Evolutionary conservation across 179 eudicot species (phyloP), one percentile per base, ranked within the genome.

Genomic region (Beta macrorhiza): DNA sequence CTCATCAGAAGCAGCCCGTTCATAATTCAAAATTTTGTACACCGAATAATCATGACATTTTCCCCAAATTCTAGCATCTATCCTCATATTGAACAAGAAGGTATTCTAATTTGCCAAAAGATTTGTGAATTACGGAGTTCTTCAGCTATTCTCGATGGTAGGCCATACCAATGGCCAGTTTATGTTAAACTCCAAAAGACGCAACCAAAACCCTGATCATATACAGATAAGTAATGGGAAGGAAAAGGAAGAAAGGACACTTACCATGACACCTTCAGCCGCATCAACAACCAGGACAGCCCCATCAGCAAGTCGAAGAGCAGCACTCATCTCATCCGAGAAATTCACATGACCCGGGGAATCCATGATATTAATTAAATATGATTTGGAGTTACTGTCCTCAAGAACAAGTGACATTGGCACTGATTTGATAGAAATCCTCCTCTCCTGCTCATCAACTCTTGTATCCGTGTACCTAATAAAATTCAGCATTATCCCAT

Each of bases 291-390:
- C 88, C 81, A 96, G 81, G 29, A 96, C 99, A 59, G 97, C 99
- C 63, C 99, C 99, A 87, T 96, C 99, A 52, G 99, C 95, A 84
- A 96, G 97, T 83, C 99, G 86, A 11, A 96, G 91, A 74, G 99
- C 96, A 77, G 99, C 99, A 75, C 94, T 91, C 99, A 96, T 96
- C 84, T 96, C 99, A 79, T 96, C 99, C 0, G 99, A 96, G 83
- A 96, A 96, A 78, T 96, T 94, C 17, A 89, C 94, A 88, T 96
- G 99, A 22, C 99, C 99, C 22, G 99, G 99, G 8, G 99, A 83
- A 86, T 96, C 99, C 97, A 96, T 94, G 12, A 96, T 83, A 79
- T 96, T 96, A 72, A 95, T 91, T 49, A 94, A 87, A 83, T 85
- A 92, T 10, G 99, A 96, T 74, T 96, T 96, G 2, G 93, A 92